Evolutionary conservation across 768 basidiomycete genomes (phyloP), one percentile per base, ranked within the genome.

Genomic region (Hygrophorus russula): DNA sequence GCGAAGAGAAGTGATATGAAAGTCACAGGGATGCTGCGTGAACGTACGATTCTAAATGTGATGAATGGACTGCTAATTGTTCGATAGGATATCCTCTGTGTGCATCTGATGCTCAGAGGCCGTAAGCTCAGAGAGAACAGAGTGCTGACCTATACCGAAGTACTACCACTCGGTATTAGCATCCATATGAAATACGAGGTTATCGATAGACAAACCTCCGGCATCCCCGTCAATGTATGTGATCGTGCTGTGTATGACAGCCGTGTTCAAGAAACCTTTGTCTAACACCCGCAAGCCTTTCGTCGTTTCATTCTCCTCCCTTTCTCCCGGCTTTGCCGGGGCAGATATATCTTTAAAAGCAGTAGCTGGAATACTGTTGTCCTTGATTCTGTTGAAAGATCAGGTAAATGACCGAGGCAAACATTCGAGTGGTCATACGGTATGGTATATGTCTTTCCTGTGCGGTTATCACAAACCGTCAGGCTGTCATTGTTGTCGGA

Each of bases 221-320:
- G 74, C 81, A 14, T 91, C 86, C 37, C 91, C 91, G 55, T 94
- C 90, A 49, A 94, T 94, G 51, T 80, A 93, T 0, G 90, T 92
- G 53, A 94, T 92, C 53, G 74, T 62, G 50, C 84, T 88, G 51
- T 76, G 66, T 45, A 88, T 72, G 41, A 88, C 83, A 36, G 85
- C 84, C 5, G 86, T 89, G 49, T 89, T 88, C 58, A 88, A 56
- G 60, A 85, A 91, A 11, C 84, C 87, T 60, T 75, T 78, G 64
- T 90, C 87, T 18, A 75, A 64, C 13, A 91, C 77, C 27, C 87
- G 76, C 15, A 92, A 64, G 0, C 89, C 89, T 47, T 80, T 84
- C 60, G 81, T 73, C 0, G 84, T 81, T 64, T 89, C 85, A 59
- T 89, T 81, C 70, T 91, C 87, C 46, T 76, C 74, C 27, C 81